phyloP scores from a whole-genome alignment of 1,139 yeast genomes.

The Wickerhamomyces sp. region DNA sequence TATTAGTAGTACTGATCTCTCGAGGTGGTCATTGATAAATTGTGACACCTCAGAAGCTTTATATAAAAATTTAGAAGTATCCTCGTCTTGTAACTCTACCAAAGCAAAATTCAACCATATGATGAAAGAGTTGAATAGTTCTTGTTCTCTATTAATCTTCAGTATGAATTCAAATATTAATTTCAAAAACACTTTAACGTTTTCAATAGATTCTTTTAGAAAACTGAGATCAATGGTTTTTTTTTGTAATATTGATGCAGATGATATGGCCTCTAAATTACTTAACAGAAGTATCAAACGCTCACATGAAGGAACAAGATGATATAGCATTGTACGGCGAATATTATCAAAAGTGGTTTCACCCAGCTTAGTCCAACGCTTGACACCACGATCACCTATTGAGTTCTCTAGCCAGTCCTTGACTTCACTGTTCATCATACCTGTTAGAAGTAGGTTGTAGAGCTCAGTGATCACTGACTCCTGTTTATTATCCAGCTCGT shows the following conservation, averaged over 20 bases:
- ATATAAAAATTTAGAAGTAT: conserved; percentile 9
- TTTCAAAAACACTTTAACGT: conserved; percentile 32
- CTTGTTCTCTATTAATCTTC: conserved; percentile 49
- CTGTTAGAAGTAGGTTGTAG: conserved; percentile 53
- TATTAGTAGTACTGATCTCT: conserved; percentile 18
- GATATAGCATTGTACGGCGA: conserved; percentile 43
- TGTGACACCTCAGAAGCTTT: conserved; percentile 18
- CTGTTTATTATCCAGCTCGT: conserved; percentile 16
- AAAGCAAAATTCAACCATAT: conserved; percentile 38
- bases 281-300: conserved; percentile 48
- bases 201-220: conserved; percentile 29
- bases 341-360: conserved; percentile 44
- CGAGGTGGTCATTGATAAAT: conserved; percentile 18
- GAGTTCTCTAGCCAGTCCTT: conserved; percentile 45
- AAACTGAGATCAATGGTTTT: conserved; percentile 23
- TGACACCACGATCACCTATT: conserved; percentile 66
- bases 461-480: conserved; percentile 33
- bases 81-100: conserved; percentile 26
- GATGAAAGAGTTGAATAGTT: conserved; percentile 45
- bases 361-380: conserved; percentile 52
- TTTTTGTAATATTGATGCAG: conserved; percentile 34
- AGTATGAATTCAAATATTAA: conserved; percentile 38
- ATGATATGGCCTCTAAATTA: conserved; percentile 36
- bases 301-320: conserved; percentile 55
- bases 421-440: conserved; percentile 46